Evolutionary conservation across 1,284 basidiomycete species (phyloP).

Genomic region (Tilletia horrida): DNA sequence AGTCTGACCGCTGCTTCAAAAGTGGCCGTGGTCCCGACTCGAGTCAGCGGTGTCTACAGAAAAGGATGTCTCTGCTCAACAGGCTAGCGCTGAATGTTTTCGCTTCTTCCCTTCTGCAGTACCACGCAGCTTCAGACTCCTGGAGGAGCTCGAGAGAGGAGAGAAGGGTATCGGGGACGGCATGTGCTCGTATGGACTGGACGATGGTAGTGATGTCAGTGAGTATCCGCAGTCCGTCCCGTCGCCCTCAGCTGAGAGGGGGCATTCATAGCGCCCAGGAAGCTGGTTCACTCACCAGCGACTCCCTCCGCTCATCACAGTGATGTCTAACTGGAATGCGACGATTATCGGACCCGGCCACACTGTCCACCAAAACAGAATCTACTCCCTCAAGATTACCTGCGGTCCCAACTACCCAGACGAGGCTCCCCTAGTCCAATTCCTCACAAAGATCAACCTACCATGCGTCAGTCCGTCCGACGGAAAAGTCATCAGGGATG

Average conservation of each 20-base stretch:
- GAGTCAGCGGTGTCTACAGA: too few relatives aligned
- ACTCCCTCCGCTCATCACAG: constrained; percentile 23
- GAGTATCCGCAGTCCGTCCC: constrained; percentile 22
- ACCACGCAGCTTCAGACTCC: constrained; percentile 87
- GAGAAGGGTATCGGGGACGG: constrained; percentile 99
- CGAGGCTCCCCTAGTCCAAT: constrained; percentile 71
- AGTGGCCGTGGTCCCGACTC: too few relatives aligned
- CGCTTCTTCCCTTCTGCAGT: constrained; percentile 60
- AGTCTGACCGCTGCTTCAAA: too few relatives aligned
- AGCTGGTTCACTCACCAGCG: neutral
- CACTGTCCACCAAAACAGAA: constrained; percentile 90
- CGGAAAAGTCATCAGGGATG: constrained; percentile 60
- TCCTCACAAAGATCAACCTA: constrained; percentile 87
- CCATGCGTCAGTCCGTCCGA: constrained; percentile 77
- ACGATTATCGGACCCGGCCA: constrained; percentile 98
- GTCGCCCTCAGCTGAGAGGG: too few relatives aligned
- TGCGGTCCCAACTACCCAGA: constrained; percentile 84
- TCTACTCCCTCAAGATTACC: constrained; percentile 88
- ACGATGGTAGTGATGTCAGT: constrained; percentile 51
- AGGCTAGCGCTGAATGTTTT: too few relatives aligned
- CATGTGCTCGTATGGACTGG: constrained; percentile 81
- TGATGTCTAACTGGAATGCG: constrained; percentile 96
- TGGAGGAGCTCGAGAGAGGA: constrained; percentile 92
- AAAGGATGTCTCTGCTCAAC: too few relatives aligned
- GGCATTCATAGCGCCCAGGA: neutral